Conservation (phyloP, 2,329 filamentous ascomycete genomes). For the Sarocladium strictum region DNA sequence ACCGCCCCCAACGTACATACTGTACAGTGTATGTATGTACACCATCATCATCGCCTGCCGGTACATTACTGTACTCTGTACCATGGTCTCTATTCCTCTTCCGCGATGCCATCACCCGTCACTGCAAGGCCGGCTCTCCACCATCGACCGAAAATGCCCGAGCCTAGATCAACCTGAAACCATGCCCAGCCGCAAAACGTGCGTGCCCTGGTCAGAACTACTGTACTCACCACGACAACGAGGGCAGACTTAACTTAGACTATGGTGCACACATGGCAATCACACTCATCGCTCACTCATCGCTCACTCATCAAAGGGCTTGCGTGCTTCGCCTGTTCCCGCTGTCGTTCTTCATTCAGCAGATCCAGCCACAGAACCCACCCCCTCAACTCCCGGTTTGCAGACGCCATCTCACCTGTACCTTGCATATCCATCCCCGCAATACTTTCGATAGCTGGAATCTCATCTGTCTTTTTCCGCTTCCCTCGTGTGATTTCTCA, state of each 20-base stretch:
- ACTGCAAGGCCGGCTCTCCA: not conserved
- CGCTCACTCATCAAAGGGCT: not conserved
- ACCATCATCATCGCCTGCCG: not conserved
- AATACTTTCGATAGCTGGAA: not conserved
- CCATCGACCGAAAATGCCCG: conserved; percentile 3
- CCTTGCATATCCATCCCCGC: conserved; percentile 6
- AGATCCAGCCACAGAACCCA: not conserved
- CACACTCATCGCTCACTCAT: not conserved
- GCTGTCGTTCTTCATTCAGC: not conserved
- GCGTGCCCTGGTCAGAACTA: not conserved
- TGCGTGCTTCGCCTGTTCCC: not conserved
- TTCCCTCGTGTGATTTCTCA: not conserved
- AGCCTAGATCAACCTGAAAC: conserved; percentile 7
- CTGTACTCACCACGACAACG: not conserved
- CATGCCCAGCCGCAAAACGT: not conserved
- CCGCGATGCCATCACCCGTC: not conserved
- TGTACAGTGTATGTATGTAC: too few species aligned
- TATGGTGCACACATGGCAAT: too few species aligned
- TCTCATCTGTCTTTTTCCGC: too few species aligned
- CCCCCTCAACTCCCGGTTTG: too few species aligned
- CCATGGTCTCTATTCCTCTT: not conserved
- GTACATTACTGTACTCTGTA: too few species aligned
- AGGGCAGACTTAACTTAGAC: too few species aligned
- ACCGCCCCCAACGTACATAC: not conserved
- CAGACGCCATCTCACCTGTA: not conserved